phyloP scores from a whole-genome alignment of 2,329 filamentous ascomycete genomes.

The Aspergillus sp. region DNA sequence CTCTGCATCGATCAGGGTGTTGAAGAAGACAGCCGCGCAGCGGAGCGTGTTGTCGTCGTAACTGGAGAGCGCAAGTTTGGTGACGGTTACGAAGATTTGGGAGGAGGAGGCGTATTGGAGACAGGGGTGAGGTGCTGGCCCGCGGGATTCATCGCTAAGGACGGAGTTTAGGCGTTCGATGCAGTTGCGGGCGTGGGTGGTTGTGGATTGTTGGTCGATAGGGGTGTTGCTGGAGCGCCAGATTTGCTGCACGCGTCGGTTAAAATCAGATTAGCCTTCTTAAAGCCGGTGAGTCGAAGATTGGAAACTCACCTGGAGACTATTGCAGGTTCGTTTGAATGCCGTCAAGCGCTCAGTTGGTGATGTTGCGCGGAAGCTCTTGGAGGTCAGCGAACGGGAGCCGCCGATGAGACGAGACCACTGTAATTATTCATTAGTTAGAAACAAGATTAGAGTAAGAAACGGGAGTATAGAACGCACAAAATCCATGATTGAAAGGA shows the following conservation, averaged over 20 bases:
- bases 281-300: not conserved
- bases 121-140: slow-evolving; percentile 84
- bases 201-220: slow-evolving; percentile 45
- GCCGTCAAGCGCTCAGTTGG: slow-evolving; percentile 55
- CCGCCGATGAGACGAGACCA: slow-evolving; percentile 58
- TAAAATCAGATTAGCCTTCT: not conserved
- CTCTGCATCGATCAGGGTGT: slow-evolving; percentile 88
- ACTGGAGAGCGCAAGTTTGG: slow-evolving; percentile 78
- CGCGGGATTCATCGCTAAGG: slow-evolving; percentile 80
- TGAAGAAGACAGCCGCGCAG: slow-evolving; percentile 79
- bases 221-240: slow-evolving; percentile 52
- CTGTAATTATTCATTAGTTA: slow-evolving; percentile 26
- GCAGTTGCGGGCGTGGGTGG: slow-evolving; percentile 45
- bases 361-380: slow-evolving; percentile 47
- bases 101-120: slow-evolving; percentile 78
- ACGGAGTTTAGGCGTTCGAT: slow-evolving; percentile 57
- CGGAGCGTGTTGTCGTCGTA: slow-evolving; percentile 80
- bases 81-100: slow-evolving; percentile 82
- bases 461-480: slow-evolving; percentile 24
- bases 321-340: slow-evolving; percentile 57
- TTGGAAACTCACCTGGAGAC: slow-evolving; percentile 43
- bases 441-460: not conserved
- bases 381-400: slow-evolving; percentile 39
- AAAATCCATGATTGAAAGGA: slow-evolving; percentile 37
- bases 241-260: slow-evolving; percentile 42